phyloP scores from a whole-genome alignment of 2,329 filamentous ascomycete species.

The Neofusicoccum parvum region DNA sequence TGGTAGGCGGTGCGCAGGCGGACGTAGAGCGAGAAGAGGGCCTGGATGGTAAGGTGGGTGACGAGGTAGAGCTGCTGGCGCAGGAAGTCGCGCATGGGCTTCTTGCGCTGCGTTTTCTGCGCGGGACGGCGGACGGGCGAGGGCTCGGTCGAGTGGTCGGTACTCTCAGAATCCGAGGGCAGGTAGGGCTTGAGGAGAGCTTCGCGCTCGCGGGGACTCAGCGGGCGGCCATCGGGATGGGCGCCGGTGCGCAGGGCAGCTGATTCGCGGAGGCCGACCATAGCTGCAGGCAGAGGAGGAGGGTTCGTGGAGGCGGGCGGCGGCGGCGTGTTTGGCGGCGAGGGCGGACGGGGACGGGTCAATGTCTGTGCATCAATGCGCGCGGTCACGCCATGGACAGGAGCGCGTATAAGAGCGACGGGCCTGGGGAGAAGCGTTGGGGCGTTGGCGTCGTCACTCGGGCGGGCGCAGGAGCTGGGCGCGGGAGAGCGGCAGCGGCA shows the following conservation, averaged over 20 bases:
- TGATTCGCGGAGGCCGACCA: slow-evolving; percentile 33
- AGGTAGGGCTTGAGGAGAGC: slow-evolving; percentile 55
- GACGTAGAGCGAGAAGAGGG: slow-evolving; percentile 86
- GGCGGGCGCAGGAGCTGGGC: slow-evolving; percentile 15
- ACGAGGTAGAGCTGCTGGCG: slow-evolving; percentile 65
- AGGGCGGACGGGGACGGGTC: background rate
- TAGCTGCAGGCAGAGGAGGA: slow-evolving; percentile 1
- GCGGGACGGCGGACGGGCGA: slow-evolving; percentile 10
- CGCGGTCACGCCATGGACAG: background rate
- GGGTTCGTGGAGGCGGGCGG: background rate
- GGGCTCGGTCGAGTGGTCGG: background rate
- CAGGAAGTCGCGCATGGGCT: slow-evolving; percentile 60
- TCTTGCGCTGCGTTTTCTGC: slow-evolving; percentile 23
- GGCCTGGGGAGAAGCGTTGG: background rate
- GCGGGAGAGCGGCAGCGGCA: slow-evolving; percentile 1
- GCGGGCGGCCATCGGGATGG: slow-evolving; percentile 40
- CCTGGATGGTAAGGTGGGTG: slow-evolving; percentile 71
- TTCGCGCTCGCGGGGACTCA: slow-evolving; percentile 53
- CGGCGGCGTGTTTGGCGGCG: background rate
- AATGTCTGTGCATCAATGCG: background rate
- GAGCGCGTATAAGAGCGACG: background rate
- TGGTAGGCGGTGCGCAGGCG: slow-evolving; percentile 79
- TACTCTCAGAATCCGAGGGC: slow-evolving; percentile 39
- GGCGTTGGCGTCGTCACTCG: background rate
- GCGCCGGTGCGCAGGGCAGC: slow-evolving; percentile 38